Evolutionary conservation across 1,139 yeast genomes (phyloP).

Genomic region (Debaryomycetaceae sp.): DNA sequence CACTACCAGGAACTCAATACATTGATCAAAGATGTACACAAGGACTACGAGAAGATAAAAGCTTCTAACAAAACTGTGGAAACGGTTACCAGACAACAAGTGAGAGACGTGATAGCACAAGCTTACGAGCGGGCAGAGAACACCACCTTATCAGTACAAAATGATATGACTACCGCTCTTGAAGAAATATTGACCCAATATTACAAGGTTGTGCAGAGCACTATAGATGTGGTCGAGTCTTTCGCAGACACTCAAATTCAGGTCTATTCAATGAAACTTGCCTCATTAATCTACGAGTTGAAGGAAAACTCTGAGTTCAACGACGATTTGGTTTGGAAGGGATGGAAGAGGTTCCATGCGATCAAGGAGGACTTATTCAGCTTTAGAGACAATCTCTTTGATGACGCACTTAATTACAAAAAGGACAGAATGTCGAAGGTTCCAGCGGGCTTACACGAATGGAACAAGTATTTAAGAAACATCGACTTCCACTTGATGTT

Average conservation of each 20-base stretch:
- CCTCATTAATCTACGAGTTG: slow-evolving; percentile 27
- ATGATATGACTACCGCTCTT: slow-evolving; percentile 33
- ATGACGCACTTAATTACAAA: slow-evolving; percentile 40
- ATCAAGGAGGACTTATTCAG: slow-evolving; percentile 54
- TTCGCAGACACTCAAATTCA: slow-evolving; percentile 65
- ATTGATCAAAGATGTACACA: slow-evolving; percentile 48
- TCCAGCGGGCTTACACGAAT: slow-evolving; percentile 43
- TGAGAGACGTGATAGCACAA: slow-evolving; percentile 49
- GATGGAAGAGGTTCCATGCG: slow-evolving; percentile 65
- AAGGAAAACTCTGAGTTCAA: slow-evolving; percentile 19
- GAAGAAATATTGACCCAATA: slow-evolving; percentile 32
- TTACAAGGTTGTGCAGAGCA: slow-evolving; percentile 46
- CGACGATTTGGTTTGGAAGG: slow-evolving; percentile 50
- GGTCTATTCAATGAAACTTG: slow-evolving; percentile 46
- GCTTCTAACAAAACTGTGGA: slow-evolving; percentile 31
- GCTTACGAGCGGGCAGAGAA: slow-evolving; percentile 35
- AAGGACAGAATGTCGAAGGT: slow-evolving; percentile 11
- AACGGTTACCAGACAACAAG: slow-evolving; percentile 52
- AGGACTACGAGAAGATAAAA: slow-evolving; percentile 43
- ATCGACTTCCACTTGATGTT: slow-evolving; percentile 60
- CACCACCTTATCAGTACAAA: slow-evolving; percentile 30
- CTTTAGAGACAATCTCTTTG: slow-evolving; percentile 55
- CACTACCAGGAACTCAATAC: slow-evolving; percentile 46
- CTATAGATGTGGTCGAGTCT: slow-evolving; percentile 65
- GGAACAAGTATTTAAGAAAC: slow-evolving; percentile 52